These are phyloP conservation scores for Alternaria novae-zelandiae DNA, from an alignment of 2,329 filamentous ascomycete genomes.

Conservation along the genomic window DNA sequence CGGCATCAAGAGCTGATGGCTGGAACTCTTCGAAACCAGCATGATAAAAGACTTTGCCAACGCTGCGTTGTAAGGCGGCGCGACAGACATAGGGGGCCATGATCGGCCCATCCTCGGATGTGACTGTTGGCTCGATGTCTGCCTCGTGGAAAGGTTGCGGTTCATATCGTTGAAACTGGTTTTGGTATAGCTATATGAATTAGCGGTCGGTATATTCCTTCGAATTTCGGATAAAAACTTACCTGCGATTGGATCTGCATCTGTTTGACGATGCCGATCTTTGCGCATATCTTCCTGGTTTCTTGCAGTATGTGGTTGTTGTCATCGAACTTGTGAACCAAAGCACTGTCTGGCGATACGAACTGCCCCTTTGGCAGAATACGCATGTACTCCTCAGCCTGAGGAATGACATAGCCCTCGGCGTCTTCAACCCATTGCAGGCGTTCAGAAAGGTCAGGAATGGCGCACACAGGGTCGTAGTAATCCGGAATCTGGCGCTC, in stretches of 20 bases:
- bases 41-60: slow-evolving; percentile 94
- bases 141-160: slow-evolving; percentile 85
- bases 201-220: slow-evolving; percentile 13
- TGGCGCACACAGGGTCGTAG: slow-evolving; percentile 83
- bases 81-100: slow-evolving; percentile 85
- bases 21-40: slow-evolving; percentile 97
- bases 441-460: slow-evolving; percentile 81
- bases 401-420: slow-evolving; percentile 87
- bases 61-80: slow-evolving; percentile 84
- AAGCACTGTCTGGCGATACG: slow-evolving; percentile 72
- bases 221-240: slow-evolving; percentile 41
- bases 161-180: slow-evolving; percentile 97
- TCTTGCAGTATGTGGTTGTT: slow-evolving; percentile 97
- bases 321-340: slow-evolving; percentile 81
- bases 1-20: slow-evolving; percentile 86
- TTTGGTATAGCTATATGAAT: slow-evolving; percentile 79
- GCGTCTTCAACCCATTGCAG: slow-evolving; percentile 89
- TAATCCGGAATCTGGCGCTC: slow-evolving; percentile 90
- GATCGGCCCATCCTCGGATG: slow-evolving; percentile 85
- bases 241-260: slow-evolving; percentile 99
- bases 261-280: slow-evolving; percentile 97
- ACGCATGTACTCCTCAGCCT: slow-evolving; percentile 81
- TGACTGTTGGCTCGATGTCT: slow-evolving; percentile 87
- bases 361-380: slow-evolving; percentile 79
- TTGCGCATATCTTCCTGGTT: slow-evolving; percentile 92